A percentile compares a stretch with the other conserved stretches of the same genome.
phyloP scores from a whole-genome alignment of 371 early-diverging fungal genomes.

The Hamiltosporidium magnivora region DNA sequence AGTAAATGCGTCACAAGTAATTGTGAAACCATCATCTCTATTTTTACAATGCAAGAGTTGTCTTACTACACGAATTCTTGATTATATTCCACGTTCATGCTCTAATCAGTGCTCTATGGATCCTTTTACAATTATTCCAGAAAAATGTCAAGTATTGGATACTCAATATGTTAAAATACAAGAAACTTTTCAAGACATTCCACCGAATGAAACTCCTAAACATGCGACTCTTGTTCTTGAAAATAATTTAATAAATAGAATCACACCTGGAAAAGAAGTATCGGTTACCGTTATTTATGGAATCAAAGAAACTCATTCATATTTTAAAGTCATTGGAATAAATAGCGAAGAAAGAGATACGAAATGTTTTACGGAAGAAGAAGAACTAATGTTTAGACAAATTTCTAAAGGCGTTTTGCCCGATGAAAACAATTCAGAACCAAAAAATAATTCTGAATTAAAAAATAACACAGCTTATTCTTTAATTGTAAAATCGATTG shows the following conservation, averaged over 20 bases:
- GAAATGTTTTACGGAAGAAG: conserved; percentile 69
- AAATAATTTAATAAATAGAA: conserved; percentile 57
- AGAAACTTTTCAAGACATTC: conserved; percentile 89
- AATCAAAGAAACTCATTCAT: conserved; percentile 14
- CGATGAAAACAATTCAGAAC: too few species aligned
- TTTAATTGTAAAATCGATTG: conserved; percentile 62
- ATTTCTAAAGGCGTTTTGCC: conserved; percentile 64
- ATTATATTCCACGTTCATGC: conserved; percentile 44
- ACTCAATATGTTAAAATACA: conserved; percentile 91
- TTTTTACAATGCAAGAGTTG: conserved; percentile 53
- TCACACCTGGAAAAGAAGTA: conserved; percentile 80
- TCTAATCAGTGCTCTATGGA: conserved; percentile 60
- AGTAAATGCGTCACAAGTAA: conserved; percentile 33
- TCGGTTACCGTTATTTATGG: conserved; percentile 73
- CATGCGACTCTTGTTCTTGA: conserved; percentile 78
- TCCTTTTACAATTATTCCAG: conserved; percentile 80
- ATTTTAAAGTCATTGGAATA: conserved; percentile 34
- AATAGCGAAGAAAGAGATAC: conserved; percentile 26
- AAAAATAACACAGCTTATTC: too few species aligned
- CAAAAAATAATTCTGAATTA: too few species aligned
- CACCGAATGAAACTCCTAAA: conserved; percentile 90
- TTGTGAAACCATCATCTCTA: conserved; percentile 45
- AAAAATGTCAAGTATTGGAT: conserved; percentile 86
- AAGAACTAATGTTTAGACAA: conserved; percentile 71
- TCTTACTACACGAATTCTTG: conserved; percentile 1